Evolutionary conservation across 1,284 basidiomycete species (phyloP).

Genomic region (Ceratobasidium sp.): DNA sequence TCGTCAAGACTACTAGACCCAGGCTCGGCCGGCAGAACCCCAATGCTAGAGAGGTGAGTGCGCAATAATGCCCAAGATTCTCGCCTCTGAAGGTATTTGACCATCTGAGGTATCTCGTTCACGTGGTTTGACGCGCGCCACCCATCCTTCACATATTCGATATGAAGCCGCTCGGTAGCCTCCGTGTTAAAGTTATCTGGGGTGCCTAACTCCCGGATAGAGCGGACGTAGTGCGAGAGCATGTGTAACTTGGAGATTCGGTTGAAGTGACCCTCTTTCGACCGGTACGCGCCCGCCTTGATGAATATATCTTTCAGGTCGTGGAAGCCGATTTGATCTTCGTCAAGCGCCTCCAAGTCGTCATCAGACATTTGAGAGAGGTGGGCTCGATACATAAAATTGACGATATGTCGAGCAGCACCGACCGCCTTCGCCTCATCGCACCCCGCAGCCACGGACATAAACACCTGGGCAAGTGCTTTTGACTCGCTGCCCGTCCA

Average conservation of each 20-base stretch:
- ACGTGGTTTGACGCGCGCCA: not conserved
- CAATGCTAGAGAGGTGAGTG: not conserved
- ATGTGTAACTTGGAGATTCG: slow-evolving; percentile 39
- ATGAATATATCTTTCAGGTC: not conserved
- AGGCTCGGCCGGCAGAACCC: too few relatives aligned
- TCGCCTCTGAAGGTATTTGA: not conserved
- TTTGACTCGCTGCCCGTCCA: slow-evolving; percentile 46
- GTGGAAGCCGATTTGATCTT: not conserved
- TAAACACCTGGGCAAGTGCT: slow-evolving; percentile 31
- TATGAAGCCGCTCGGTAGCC: not conserved
- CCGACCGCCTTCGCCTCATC: slow-evolving; percentile 1
- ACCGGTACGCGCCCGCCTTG: too few relatives aligned
- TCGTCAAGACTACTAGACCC: too few relatives aligned
- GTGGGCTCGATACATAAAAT: slow-evolving; percentile 39
- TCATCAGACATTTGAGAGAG: not conserved
- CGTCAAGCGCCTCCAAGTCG: not conserved
- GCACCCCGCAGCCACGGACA: not conserved
- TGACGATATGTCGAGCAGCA: slow-evolving; percentile 50
- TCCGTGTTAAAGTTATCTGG: not conserved
- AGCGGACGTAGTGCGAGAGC: not conserved
- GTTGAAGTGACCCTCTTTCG: slow-evolving; percentile 17
- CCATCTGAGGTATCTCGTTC: not conserved
- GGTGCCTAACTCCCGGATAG: not conserved
- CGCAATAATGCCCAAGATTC: not conserved
- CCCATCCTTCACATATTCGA: not conserved